Conservation (phyloP, 257 asterid species). For the Nyctanthes arbortristis region DNA sequence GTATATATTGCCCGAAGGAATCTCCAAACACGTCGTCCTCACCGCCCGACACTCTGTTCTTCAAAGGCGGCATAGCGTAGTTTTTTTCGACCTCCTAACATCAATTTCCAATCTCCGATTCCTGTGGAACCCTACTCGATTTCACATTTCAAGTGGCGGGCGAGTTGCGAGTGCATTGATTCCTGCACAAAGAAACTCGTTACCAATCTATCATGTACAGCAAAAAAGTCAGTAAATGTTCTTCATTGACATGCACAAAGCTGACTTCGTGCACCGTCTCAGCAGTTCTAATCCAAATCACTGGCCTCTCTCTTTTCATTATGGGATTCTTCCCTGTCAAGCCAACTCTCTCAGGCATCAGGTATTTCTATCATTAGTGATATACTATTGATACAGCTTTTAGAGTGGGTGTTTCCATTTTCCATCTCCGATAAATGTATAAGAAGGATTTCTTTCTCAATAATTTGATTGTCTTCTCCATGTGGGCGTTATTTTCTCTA, state of each 20-base stretch:
- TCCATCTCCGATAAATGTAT: not conserved
- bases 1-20: not conserved
- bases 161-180: not conserved
- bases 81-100: not conserved
- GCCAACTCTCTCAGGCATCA: slow-evolving; percentile 75
- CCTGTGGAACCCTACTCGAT: not conserved
- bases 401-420: no score
- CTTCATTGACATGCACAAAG: slow-evolving; percentile 56
- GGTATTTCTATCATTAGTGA: slow-evolving; percentile 33
- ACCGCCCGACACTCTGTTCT: not conserved
- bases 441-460: not conserved
- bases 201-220: not conserved
- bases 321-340: slow-evolving; percentile 81
- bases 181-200: no score
- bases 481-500: not conserved
- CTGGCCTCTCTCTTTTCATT: slow-evolving; percentile 70
- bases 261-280: slow-evolving; percentile 47
- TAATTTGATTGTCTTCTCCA: not conserved
- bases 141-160: not conserved
- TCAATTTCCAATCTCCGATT: not conserved
- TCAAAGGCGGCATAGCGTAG: not conserved
- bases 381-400: not conserved
- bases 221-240: slow-evolving; percentile 7
- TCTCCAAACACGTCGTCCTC: not conserved
- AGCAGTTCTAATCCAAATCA: slow-evolving; percentile 61